phyloP scores from a whole-genome alignment of 805 yeast genomes.

The Metschnikowia vanudenii region DNA sequence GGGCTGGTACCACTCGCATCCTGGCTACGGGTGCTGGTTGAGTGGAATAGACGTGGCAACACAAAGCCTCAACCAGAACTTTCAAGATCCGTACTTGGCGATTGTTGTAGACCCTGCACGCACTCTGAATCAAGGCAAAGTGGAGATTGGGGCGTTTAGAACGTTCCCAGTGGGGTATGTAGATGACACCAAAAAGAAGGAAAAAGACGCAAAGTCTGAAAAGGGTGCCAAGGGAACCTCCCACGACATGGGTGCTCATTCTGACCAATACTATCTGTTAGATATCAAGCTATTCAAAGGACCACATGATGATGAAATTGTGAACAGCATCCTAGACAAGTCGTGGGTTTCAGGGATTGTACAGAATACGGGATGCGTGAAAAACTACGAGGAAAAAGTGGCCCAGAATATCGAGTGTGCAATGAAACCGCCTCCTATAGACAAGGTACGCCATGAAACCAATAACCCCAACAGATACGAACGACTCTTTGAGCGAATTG shows the following conservation, averaged over 20 bases:
- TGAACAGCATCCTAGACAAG: constrained; percentile 22
- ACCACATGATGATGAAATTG: constrained; percentile 46
- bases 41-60: constrained; percentile 92
- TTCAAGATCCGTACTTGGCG: constrained; percentile 90
- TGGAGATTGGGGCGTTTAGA: constrained; percentile 88
- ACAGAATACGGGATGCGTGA: background rate
- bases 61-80: constrained; percentile 78
- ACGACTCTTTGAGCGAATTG: constrained; percentile 6
- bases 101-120: constrained; percentile 82
- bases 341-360: constrained; percentile 24
- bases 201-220: background rate
- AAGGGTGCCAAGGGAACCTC: constrained; percentile 18
- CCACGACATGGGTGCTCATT: constrained; percentile 71
- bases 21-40: constrained; percentile 96
- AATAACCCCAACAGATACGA: background rate
- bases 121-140: constrained; percentile 57
- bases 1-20: constrained; percentile 98
- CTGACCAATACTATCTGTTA: constrained; percentile 65
- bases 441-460: background rate
- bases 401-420: constrained; percentile 1
- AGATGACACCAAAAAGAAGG: constrained; percentile 6
- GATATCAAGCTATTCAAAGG: constrained; percentile 60
- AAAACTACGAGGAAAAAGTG: constrained; percentile 9
- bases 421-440: background rate
- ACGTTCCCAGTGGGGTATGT: constrained; percentile 50